A percentile compares a stretch with the other conserved stretches of the same genome.
These are phyloP conservation scores for Vishniacozyma victoriae DNA, from an alignment of 768 basidiomycete species.

Conservation along the genomic window DNA sequence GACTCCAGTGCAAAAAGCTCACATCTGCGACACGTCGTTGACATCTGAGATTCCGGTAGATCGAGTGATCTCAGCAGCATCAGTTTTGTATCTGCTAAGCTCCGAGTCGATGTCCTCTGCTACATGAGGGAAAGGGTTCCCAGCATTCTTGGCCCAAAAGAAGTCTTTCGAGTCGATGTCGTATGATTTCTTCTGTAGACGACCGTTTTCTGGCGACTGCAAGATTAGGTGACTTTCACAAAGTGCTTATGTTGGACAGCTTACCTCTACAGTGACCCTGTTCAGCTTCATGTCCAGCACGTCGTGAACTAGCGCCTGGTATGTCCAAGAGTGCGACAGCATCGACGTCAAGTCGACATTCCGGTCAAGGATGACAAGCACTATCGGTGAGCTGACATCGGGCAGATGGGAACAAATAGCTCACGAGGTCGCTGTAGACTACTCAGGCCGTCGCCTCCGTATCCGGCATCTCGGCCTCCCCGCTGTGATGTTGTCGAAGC, in stretches of 20 bases:
- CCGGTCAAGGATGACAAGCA: slow-evolving; percentile 86
- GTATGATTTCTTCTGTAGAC: slow-evolving; percentile 67
- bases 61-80: slow-evolving; percentile 92
- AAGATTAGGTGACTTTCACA: not conserved
- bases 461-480: slow-evolving; percentile 54
- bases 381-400: slow-evolving; percentile 49
- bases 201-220: slow-evolving; percentile 53
- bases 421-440: slow-evolving; percentile 80
- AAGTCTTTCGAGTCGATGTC: slow-evolving; percentile 98
- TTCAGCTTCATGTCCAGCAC: slow-evolving; percentile 96
- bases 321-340: slow-evolving; percentile 96
- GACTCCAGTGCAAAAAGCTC: no score
- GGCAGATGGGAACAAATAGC: slow-evolving; percentile 12
- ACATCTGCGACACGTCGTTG: slow-evolving; percentile 91
- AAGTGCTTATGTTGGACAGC: slow-evolving; percentile 2
- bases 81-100: slow-evolving; percentile 76
- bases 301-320: slow-evolving; percentile 95
- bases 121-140: slow-evolving; percentile 94
- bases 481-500: slow-evolving; percentile 51
- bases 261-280: slow-evolving; percentile 69
- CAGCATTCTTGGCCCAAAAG: slow-evolving; percentile 96
- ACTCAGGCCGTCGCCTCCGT: slow-evolving; percentile 74
- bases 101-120: slow-evolving; percentile 94
- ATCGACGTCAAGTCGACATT: slow-evolving; percentile 92
- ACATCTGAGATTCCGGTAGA: slow-evolving; percentile 94